Percentiles rank a stretch among this genome's conserved stretches.
phyloP scores from a whole-genome alignment of 345 rosid species.

The Carallia pectinifolia region DNA sequence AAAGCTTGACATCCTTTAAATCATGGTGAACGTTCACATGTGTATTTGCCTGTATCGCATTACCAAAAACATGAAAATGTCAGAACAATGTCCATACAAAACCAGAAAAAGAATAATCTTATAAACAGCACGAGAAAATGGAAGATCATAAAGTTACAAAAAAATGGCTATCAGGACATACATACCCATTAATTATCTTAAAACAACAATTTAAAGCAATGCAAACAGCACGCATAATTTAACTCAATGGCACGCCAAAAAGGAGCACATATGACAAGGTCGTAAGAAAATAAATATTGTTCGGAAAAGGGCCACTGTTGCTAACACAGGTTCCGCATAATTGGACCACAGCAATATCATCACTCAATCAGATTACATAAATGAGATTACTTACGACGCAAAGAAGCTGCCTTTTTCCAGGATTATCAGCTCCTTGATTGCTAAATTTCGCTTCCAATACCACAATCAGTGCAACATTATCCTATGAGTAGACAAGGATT shows the following conservation, averaged over 20 bases:
- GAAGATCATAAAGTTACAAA: no score
- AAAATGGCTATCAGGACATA: no score
- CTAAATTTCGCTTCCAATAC: slow-evolving; percentile 89
- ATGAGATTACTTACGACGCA: slow-evolving; percentile 70
- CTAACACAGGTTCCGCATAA: not conserved
- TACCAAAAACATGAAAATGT: slow-evolving; percentile 13
- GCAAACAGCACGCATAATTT: no score
- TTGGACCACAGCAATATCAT: not conserved
- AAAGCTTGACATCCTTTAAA: slow-evolving; percentile 91
- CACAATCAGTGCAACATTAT: slow-evolving; percentile 87
- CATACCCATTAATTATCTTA: no score
- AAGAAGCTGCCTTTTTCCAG: slow-evolving; percentile 87
- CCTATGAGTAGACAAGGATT: slow-evolving; percentile 43
- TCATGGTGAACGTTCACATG: slow-evolving; percentile 85
- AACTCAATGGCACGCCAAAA: no score
- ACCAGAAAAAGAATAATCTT: not conserved
- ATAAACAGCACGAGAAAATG: not conserved
- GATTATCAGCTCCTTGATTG: slow-evolving; percentile 81
- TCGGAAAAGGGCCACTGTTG: not conserved
- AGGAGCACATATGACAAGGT: no score
- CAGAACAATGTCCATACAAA: not conserved
- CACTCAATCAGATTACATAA: not conserved
- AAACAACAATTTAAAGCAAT: no score
- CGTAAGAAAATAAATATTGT: no score
- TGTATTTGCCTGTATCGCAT: slow-evolving; percentile 76